Base-by-base conservation (phyloP, 495 filamentous ascomycete genomes). In the Cercophora sp. region DNA sequence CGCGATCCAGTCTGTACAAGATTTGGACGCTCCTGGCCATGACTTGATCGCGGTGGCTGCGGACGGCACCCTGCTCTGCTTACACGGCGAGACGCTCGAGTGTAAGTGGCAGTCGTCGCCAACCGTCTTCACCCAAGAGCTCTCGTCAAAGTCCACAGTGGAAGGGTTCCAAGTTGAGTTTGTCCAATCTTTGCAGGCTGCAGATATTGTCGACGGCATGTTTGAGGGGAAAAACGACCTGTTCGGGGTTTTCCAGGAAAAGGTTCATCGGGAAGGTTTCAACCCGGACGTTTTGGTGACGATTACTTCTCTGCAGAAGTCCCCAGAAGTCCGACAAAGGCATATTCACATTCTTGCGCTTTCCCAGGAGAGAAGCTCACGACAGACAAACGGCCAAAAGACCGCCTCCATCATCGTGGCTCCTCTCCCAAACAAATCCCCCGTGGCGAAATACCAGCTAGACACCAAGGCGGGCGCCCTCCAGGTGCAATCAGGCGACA, bases 401-500 rank as follows among this genome's bases (percentile, higher is more conserved):
- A 29, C 64, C 35, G 51, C 66, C 34, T 48, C 62, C 1, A 43
- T 70, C 8, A 63, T 68, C 42, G 56, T 52, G 10, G 55, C 55
- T 1, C 67, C 65, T 6, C 51, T 70, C 15, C 50, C 67, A 5
- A 47, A 27, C 44, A 45, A 58, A 4, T 15, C 24, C 5, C 53
- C 22, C 23, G 60, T 58, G 3, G 40, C 54, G 15, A 58, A 48
- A 15, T 80, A 76, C 60, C 76, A 74, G 34, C 64, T 85, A n/a
- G 78, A 85, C 56, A 68, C 78, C 42, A 68, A 72, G 29, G 72
- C 75, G 3, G 84, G 83, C 18, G 71, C 66, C n/a, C 59, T 86
- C 6, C 71, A 83, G 29, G 70, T 79, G 55, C 68, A 85, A 11
- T 51, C 58, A 27, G 49, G 62, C n/a, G 70, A 66, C 4, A 58